These are phyloP conservation scores for Ceratobasidium sp. DNA, from an alignment of 1,284 basidiomycete genomes.

Conservation along the genomic window DNA sequence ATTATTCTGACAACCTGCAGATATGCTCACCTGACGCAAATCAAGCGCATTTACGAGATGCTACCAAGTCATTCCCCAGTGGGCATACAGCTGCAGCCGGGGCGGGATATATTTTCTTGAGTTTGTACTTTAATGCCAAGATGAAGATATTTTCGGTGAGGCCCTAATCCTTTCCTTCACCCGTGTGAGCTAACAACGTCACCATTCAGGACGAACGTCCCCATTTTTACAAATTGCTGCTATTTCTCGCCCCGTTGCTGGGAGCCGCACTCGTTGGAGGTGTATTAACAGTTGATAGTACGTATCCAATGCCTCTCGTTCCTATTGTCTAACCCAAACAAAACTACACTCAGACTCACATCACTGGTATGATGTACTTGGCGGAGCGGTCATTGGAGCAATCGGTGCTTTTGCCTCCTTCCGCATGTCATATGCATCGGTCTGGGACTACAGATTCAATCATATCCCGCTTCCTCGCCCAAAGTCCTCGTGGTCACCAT, in stretches of 20 bases:
- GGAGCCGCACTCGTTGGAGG: conserved; percentile 36
- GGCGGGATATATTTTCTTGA: conserved; percentile 34
- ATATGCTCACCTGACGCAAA: conserved; percentile 38
- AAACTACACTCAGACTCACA: conserved; percentile 20
- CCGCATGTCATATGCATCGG: conserved; percentile 42
- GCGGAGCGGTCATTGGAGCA: conserved; percentile 36
- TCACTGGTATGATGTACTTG: conserved; percentile 43
- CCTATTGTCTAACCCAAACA: not conserved
- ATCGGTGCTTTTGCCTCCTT: conserved; percentile 33
- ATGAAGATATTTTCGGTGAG: conserved; percentile 42
- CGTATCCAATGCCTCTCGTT: not conserved
- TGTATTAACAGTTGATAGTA: conserved; percentile 38
- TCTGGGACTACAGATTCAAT: conserved; percentile 42
- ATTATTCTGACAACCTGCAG: not conserved
- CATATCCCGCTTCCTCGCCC: conserved; percentile 41
- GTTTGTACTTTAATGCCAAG: conserved; percentile 42
- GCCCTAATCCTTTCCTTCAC: not conserved
- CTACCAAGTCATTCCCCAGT: conserved; percentile 39
- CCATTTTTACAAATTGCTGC: conserved; percentile 38
- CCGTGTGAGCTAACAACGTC: not conserved
- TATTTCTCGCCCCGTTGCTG: conserved; percentile 40
- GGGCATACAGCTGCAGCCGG: conserved; percentile 41
- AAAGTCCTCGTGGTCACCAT: conserved; percentile 33
- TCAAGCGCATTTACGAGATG: conserved; percentile 33
- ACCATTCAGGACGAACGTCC: conserved; percentile 25